Conservation (phyloP, 805 yeast genomes). For the Candida ficus region DNA sequence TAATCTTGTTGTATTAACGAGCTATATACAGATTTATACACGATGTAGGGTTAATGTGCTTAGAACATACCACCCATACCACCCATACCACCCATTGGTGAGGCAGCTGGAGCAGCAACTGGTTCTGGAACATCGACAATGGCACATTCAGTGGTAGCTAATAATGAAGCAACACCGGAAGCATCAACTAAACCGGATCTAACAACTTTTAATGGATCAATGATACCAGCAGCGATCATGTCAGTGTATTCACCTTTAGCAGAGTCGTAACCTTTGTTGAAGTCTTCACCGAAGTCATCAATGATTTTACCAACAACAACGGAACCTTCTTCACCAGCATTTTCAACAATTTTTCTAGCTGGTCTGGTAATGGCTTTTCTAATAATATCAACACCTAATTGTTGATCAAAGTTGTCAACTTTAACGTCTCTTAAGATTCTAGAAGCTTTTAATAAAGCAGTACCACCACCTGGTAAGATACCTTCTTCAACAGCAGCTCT, state of each 20-base stretch:
- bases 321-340: slow-evolving; percentile 98
- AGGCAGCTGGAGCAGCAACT: slow-evolving; percentile 40
- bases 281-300: slow-evolving; percentile 51
- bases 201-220: slow-evolving; percentile 98
- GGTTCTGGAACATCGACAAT: slow-evolving; percentile 94
- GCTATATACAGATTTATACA: slow-evolving; percentile 14
- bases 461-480: slow-evolving; percentile 99
- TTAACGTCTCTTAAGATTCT: slow-evolving; percentile 59
- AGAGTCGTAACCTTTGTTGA: slow-evolving; percentile 90
- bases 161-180: slow-evolving; percentile 93
- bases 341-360: slow-evolving; percentile 93
- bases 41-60: too few species aligned
- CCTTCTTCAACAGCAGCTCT: slow-evolving; percentile 99
- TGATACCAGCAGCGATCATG: slow-evolving; percentile 95
- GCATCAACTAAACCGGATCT: slow-evolving; percentile 96
- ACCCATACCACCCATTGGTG: slow-evolving; percentile 51
- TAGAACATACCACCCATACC: slow-evolving; percentile 58
- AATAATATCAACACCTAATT: slow-evolving; percentile 94
- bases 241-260: slow-evolving; percentile 92
- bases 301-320: slow-evolving; percentile 89
- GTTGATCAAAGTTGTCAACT: slow-evolving; percentile 82
- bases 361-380: slow-evolving; percentile 94
- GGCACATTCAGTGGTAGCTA: slow-evolving; percentile 98
- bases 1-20: not conserved
- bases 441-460: slow-evolving; percentile 91